These are phyloP conservation scores for Cladosporium sp. DNA, from an alignment of 2,329 filamentous ascomycete species.

Conservation along the genomic window DNA sequence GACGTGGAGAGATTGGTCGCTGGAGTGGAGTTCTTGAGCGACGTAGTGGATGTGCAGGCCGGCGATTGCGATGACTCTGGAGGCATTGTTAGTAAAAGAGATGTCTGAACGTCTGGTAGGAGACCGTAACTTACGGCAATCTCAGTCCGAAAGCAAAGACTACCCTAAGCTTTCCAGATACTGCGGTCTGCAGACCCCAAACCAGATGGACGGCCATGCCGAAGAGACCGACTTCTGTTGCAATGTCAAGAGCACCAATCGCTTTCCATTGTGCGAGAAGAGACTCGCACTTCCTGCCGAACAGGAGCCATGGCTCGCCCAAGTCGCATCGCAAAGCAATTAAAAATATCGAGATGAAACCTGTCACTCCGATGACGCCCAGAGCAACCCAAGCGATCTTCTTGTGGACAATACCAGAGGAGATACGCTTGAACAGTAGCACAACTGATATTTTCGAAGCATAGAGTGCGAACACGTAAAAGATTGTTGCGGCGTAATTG, in stretches of 20 bases:
- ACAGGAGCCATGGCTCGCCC: constrained; percentile 13
- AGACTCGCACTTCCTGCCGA: background rate
- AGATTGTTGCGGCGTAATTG: constrained; percentile 18
- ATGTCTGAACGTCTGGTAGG: too few species aligned
- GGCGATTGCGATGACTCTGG: constrained; percentile 40
- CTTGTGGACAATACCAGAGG: constrained; percentile 14
- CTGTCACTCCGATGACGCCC: constrained; percentile 2
- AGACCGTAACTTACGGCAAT: constrained; percentile 6
- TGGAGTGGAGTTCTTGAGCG: constrained; percentile 26
- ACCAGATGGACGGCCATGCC: constrained; percentile 5
- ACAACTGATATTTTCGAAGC: constrained; percentile 17
- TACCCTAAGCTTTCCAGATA: constrained; percentile 2
- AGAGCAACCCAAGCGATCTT: constrained; percentile 12
- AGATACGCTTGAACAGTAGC: constrained; percentile 16
- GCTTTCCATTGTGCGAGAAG: constrained; percentile 34
- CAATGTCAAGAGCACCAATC: constrained; percentile 37
- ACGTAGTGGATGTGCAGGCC: constrained; percentile 38
- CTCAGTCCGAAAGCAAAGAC: constrained; percentile 9
- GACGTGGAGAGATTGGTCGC: constrained; percentile 36
- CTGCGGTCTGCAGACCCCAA: constrained; percentile 9
- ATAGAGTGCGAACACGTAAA: constrained; percentile 15
- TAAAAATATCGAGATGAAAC: constrained; percentile 14
- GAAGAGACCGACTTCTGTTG: constrained; percentile 17
- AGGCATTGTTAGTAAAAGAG: constrained; percentile 1
- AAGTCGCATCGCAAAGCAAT: constrained; percentile 18